Evolutionary conservation across 1,139 yeast species (phyloP).

Genomic region (Scheffersomyces insectosa): DNA sequence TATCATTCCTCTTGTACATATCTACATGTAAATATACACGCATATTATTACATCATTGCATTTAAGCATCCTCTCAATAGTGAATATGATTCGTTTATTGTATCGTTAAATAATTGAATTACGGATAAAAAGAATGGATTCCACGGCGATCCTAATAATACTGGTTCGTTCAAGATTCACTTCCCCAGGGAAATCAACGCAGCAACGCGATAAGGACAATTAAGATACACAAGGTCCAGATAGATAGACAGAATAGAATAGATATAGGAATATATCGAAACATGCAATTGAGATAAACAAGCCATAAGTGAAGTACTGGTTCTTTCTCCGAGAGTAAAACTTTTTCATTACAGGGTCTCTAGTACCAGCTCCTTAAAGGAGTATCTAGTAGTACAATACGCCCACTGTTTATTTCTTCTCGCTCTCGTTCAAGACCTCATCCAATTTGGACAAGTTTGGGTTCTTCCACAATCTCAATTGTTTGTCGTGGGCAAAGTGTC

Average conservation of each 20-base stretch:
- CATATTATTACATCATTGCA: background rate
- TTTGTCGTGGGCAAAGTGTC: constrained; percentile 66
- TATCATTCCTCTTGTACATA: background rate
- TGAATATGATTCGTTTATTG: background rate
- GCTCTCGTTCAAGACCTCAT: constrained; percentile 56
- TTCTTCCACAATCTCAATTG: constrained; percentile 72
- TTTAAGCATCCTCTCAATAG: background rate
- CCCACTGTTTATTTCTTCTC: constrained; percentile 21
- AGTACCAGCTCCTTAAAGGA: no score
- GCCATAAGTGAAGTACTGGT: background rate
- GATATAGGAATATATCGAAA: background rate
- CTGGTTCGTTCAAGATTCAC: no score
- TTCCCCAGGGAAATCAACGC: no score
- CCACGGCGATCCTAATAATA: no score
- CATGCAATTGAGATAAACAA: background rate
- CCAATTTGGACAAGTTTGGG: constrained; percentile 58
- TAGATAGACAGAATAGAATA: no score
- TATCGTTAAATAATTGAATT: no score
- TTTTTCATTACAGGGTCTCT: no score
- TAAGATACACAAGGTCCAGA: no score
- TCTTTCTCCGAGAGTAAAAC: no score
- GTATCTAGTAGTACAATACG: no score
- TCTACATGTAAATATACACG: constrained; percentile 1
- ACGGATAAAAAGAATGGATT: no score
- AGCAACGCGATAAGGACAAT: no score